Evolutionary conservation across 208 protist genomes (phyloP), one percentile per base, ranked within the genome.

Genomic region (Acanthamoeba healyi): DNA sequence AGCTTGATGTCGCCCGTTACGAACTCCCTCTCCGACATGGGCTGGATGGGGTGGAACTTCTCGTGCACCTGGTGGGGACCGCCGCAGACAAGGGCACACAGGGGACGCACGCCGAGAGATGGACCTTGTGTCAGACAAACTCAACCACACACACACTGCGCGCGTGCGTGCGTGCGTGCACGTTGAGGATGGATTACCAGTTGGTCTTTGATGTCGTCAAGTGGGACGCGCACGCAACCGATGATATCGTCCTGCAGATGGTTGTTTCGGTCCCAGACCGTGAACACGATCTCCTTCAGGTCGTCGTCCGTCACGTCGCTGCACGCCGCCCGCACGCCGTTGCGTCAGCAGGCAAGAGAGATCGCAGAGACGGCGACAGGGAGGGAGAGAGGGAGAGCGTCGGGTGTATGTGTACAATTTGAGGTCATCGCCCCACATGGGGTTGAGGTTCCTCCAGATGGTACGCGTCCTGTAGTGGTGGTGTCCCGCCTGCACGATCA

Each of bases 381-480:
- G n/a, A n/a, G n/a, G n/a, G n/a, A n/a, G n/a, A n/a, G 26, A 79
- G 6, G 36, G 17, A 46, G 6, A 15, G 9, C 29, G 3, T 46
- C 32, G 38, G 10, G n/a, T 7, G 29, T n/a, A 42, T 79, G 61
- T 26, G 51, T 89, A 58, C 54, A 89, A 67, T 24, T 89, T 89
- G 81, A 67, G 29, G 44, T 89, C 81, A 38, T 89, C 81, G 32
- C 81, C 81, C 81, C 81, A 89, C 32, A 89, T 65, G 26, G 81
- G 81, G 81, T 89, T 89, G 51, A 89, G 54, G 32, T 65, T 89
- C 81, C 65, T 89, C 81, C 81, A 89, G 29, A 89, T 65, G 54
- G 81, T 89, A 2, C 81, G 24, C 34, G 81, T 89, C 9, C 81
- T 22, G 46, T 67, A 67, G 49, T 29, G 34, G 24, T 89, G 81